These are phyloP conservation scores for Wallacemonas sp. DNA, from an alignment of 208 protist genomes.

Conservation along the genomic window DNA sequence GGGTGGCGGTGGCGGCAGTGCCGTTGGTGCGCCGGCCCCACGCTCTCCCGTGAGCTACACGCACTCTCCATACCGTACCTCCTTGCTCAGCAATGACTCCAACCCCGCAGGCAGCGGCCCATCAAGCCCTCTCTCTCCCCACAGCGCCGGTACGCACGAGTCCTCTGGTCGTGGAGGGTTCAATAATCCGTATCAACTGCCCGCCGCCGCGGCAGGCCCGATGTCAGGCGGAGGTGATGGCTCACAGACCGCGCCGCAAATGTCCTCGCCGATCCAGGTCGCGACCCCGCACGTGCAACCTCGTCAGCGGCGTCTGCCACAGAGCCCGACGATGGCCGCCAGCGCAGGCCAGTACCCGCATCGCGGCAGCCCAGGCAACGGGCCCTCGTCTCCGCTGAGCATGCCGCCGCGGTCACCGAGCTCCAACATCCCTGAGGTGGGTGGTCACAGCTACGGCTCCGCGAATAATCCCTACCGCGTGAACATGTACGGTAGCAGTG, in stretches of 20 bases:
- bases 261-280: conserved; percentile 11
- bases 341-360: conserved; percentile 21
- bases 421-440: conserved; percentile 16
- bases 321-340: conserved; percentile 23
- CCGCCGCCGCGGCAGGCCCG: background rate
- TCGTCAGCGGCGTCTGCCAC: conserved; percentile 19
- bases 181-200: conserved; percentile 5
- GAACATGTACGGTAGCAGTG: conserved; percentile 13
- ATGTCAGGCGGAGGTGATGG: background rate
- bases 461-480: conserved; percentile 33
- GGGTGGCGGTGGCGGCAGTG: conserved; percentile 1
- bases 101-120: background rate
- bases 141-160: background rate
- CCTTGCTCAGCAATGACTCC: background rate
- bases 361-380: conserved; percentile 17
- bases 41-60: conserved; percentile 17
- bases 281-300: background rate
- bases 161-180: background rate
- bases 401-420: conserved; percentile 24
- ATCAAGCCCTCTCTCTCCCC: conserved; percentile 8
- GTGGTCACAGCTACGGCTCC: conserved; percentile 16
- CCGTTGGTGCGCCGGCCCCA: background rate
- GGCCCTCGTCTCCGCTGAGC: conserved; percentile 21
- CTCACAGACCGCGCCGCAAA: background rate
- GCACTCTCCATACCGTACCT: conserved; percentile 15